These are phyloP conservation scores for Tripidium arundinaceum DNA, from an alignment of 202 grass and related monocot species.

Conservation along the genomic window DNA sequence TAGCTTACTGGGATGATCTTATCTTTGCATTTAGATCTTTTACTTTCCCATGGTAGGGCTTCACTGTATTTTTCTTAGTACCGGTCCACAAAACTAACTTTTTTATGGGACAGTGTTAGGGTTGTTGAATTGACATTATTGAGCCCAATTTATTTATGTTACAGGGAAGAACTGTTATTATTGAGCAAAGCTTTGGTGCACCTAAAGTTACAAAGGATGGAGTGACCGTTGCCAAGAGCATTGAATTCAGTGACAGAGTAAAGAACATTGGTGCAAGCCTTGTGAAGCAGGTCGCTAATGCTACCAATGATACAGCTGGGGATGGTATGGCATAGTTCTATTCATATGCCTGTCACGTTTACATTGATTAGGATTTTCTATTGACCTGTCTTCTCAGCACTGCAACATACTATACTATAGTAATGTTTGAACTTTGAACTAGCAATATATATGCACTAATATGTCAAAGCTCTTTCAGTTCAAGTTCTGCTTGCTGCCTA, in stretches of 20 bases:
- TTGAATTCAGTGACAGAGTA: constrained; percentile 84
- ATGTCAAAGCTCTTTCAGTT: constrained; percentile 11
- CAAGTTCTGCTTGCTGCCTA: not conserved
- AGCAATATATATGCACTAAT: not conserved
- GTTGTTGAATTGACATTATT: not conserved
- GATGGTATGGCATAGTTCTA: constrained; percentile 55
- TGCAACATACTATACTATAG: not conserved
- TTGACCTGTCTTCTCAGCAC: not conserved
- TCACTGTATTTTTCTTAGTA: not conserved
- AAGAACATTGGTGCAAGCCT: constrained; percentile 95
- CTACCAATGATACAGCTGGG: constrained; percentile 90
- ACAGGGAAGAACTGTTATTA: constrained; percentile 79
- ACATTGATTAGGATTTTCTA: not conserved
- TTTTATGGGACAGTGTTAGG: not conserved
- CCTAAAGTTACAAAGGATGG: constrained; percentile 98
- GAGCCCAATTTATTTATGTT: constrained; percentile 1
- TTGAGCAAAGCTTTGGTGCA: constrained; percentile 93
- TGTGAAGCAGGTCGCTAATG: constrained; percentile 95
- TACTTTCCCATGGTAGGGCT: not conserved
- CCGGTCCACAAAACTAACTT: not conserved
- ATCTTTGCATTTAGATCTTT: not conserved
- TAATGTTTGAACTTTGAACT: not conserved
- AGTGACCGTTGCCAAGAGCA: constrained; percentile 92
- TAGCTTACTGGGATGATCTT: not conserved
- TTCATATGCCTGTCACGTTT: not conserved